Percentiles rank a stretch among this genome's conserved stretches.
phyloP scores from a whole-genome alignment of 192 early-diverging fungal genomes.

The Coemansia sp. region DNA sequence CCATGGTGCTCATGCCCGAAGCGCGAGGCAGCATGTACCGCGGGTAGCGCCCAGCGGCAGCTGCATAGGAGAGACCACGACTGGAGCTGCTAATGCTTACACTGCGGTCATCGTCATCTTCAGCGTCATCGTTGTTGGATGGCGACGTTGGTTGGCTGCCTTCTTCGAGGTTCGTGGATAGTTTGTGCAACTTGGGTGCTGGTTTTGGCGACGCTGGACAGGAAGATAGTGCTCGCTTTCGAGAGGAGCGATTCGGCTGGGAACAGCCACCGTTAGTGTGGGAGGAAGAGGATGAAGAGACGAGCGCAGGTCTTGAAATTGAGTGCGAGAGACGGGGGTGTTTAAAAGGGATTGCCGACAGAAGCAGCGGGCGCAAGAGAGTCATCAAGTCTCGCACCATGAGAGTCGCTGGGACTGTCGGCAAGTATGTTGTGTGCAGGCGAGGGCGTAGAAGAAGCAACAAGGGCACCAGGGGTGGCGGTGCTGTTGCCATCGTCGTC shows the following conservation, averaged over 20 bases:
- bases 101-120: not conserved
- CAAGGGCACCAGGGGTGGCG: not conserved
- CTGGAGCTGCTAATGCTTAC: not conserved
- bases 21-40: slow-evolving; percentile 43
- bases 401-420: slow-evolving; percentile 25
- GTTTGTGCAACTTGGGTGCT: not conserved
- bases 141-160: not conserved
- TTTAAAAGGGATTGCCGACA: slow-evolving; percentile 53
- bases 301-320: slow-evolving; percentile 1
- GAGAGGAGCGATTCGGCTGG: not conserved
- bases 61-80: not conserved
- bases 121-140: not conserved
- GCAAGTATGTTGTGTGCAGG: slow-evolving; percentile 13
- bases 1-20: slow-evolving; percentile 50
- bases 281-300: not conserved
- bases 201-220: not conserved
- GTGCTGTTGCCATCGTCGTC: slow-evolving; percentile 11
- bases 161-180: not conserved
- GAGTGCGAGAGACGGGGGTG: slow-evolving; percentile 47
- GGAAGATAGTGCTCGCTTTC: not conserved
- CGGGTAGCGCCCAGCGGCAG: slow-evolving; percentile 14
- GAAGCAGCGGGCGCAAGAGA: slow-evolving; percentile 33
- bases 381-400: slow-evolving; percentile 21
- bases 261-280: not conserved
- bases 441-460: not conserved